A percentile compares a stretch with the other conserved stretches of the same genome.
Conservation (phyloP, 2,329 filamentous ascomycete genomes). For the Penicillium sp. region DNA sequence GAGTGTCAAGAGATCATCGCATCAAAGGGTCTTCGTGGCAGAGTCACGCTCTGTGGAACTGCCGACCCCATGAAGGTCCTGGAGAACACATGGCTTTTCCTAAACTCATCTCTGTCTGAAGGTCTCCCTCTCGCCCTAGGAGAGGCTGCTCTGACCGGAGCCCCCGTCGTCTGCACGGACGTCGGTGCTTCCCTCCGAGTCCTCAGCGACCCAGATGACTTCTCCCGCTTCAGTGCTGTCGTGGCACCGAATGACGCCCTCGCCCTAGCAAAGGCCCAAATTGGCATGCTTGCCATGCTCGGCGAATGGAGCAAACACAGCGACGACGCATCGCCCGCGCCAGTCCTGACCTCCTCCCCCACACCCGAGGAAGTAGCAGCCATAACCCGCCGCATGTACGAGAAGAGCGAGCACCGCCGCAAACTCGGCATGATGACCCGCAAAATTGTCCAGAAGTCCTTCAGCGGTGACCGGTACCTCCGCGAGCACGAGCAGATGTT, state of each 20-base stretch:
- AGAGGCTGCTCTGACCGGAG: slow-evolving; percentile 40
- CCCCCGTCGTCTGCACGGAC: slow-evolving; percentile 38
- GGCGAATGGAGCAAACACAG: slow-evolving; percentile 55
- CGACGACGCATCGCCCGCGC: slow-evolving; percentile 41
- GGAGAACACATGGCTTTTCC: slow-evolving; percentile 50
- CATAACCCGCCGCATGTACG: slow-evolving; percentile 52
- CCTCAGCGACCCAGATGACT: slow-evolving; percentile 38
- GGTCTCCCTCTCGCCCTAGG: slow-evolving; percentile 40
- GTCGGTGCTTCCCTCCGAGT: slow-evolving; percentile 37
- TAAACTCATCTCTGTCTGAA: slow-evolving; percentile 41
- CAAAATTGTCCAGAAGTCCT: slow-evolving; percentile 51
- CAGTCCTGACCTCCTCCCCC: slow-evolving; percentile 43
- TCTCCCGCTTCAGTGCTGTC: slow-evolving; percentile 51
- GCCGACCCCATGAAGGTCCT: slow-evolving; percentile 50
- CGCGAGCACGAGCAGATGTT: slow-evolving; percentile 56
- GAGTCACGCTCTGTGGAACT: slow-evolving; percentile 48
- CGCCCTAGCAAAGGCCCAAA: slow-evolving; percentile 53
- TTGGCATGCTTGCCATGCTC: slow-evolving; percentile 53
- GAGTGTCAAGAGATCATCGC: slow-evolving; percentile 52
- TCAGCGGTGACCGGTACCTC: slow-evolving; percentile 52
- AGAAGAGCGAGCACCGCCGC: slow-evolving; percentile 49
- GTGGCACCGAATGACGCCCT: slow-evolving; percentile 57
- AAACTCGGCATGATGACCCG: slow-evolving; percentile 53
- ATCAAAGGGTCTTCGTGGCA: slow-evolving; percentile 45
- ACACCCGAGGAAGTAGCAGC: slow-evolving; percentile 44